phyloP scores from a whole-genome alignment of 495 filamentous ascomycete species.

The Cairneyella variabilis region DNA sequence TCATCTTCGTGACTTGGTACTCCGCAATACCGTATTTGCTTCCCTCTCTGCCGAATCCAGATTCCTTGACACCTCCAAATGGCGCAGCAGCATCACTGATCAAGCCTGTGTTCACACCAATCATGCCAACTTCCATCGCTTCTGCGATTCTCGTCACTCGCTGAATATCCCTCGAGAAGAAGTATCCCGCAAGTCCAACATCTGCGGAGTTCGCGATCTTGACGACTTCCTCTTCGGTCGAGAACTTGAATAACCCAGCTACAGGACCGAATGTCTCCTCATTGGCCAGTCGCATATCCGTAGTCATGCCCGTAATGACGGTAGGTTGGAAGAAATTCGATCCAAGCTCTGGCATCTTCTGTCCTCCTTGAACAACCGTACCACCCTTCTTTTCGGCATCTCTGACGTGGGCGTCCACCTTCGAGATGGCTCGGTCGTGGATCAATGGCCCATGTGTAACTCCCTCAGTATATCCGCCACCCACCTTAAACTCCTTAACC shows the following conservation, averaged over 20 bases:
- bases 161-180: slow-evolving; percentile 72
- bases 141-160: slow-evolving; percentile 76
- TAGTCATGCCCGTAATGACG: slow-evolving; percentile 74
- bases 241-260: slow-evolving; percentile 77
- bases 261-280: slow-evolving; percentile 92
- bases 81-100: slow-evolving; percentile 79
- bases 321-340: slow-evolving; percentile 81
- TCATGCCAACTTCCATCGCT: slow-evolving; percentile 85
- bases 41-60: slow-evolving; percentile 89
- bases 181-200: slow-evolving; percentile 83
- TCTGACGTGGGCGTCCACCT: slow-evolving; percentile 73
- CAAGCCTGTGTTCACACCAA: slow-evolving; percentile 79
- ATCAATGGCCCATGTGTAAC: slow-evolving; percentile 83
- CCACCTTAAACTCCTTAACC: slow-evolving; percentile 73
- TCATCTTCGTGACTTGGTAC: slow-evolving; percentile 82
- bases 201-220: slow-evolving; percentile 70
- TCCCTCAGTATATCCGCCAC: slow-evolving; percentile 65
- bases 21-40: slow-evolving; percentile 89
- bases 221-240: slow-evolving; percentile 80
- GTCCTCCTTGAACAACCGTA: slow-evolving; percentile 65
- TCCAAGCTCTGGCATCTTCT: slow-evolving; percentile 59
- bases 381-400: slow-evolving; percentile 76
- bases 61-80: slow-evolving; percentile 93
- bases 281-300: slow-evolving; percentile 68
- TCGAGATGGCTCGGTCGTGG: slow-evolving; percentile 67